A percentile compares a stretch with the other conserved stretches of the same genome.
These are phyloP conservation scores for Nannizziopsis barbatae DNA, from an alignment of 2,329 filamentous ascomycete species.

Conservation along the genomic window DNA sequence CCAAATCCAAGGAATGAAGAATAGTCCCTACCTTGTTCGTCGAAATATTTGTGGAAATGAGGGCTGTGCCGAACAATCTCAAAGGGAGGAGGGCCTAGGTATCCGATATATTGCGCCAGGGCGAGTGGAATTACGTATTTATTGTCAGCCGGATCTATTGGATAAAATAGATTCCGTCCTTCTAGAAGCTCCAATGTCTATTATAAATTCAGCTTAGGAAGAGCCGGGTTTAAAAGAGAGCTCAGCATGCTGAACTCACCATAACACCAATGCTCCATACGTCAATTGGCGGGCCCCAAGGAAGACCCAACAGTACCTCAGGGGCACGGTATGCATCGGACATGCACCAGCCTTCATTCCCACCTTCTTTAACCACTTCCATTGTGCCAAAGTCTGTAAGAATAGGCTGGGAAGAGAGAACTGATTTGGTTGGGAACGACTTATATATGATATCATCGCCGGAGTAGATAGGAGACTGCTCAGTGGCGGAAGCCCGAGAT, in stretches of 20 bases:
- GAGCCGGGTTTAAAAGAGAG: no score
- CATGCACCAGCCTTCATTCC: slow-evolving; percentile 19
- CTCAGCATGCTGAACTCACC: no score
- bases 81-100: slow-evolving; percentile 20
- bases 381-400: slow-evolving; percentile 21
- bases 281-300: slow-evolving; percentile 19
- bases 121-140: slow-evolving; percentile 23
- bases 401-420: slow-evolving; percentile 14
- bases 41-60: slow-evolving; percentile 17
- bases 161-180: slow-evolving; percentile 22
- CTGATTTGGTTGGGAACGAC: slow-evolving; percentile 8
- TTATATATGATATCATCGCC: slow-evolving; percentile 12
- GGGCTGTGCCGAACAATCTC: slow-evolving; percentile 19
- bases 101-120: slow-evolving; percentile 23
- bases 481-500: slow-evolving; percentile 10
- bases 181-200: slow-evolving; percentile 23
- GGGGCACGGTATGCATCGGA: slow-evolving; percentile 21
- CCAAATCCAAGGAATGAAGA: no score
- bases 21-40: slow-evolving; percentile 12
- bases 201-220: background rate
- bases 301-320: slow-evolving; percentile 19
- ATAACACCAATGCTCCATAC: slow-evolving; percentile 22
- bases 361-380: slow-evolving; percentile 5
- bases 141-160: slow-evolving; percentile 18
- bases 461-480: slow-evolving; percentile 11